A percentile compares a stretch with the other conserved stretches of the same genome.
Evolutionary conservation across 768 basidiomycete genomes (phyloP).

Genomic region (Phaffia australis): DNA sequence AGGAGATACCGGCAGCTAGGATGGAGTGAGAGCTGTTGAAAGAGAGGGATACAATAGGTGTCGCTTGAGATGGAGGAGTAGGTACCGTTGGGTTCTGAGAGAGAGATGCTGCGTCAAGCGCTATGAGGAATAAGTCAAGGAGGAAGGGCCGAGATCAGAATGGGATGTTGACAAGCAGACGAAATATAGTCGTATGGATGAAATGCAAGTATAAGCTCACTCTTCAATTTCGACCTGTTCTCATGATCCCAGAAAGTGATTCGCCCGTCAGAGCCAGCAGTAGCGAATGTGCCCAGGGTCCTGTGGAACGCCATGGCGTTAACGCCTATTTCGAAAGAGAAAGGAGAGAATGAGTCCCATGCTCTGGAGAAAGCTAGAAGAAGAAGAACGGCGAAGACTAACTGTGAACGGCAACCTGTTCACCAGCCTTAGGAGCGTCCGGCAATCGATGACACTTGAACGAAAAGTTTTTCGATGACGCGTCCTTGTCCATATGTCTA

Average conservation of each 20-base stretch:
- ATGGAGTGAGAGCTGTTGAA: slow-evolving; percentile 22
- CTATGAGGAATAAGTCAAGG: neutral
- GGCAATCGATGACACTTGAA: slow-evolving; percentile 19
- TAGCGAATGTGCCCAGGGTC: slow-evolving; percentile 8
- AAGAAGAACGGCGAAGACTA: neutral
- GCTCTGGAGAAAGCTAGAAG: neutral
- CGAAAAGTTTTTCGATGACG: slow-evolving; percentile 8
- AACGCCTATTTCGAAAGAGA: neutral
- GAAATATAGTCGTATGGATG: neutral
- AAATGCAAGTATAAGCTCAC: neutral
- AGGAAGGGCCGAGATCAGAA: neutral
- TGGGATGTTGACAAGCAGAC: neutral
- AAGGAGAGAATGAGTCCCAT: neutral
- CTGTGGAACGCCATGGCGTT: slow-evolving; percentile 12
- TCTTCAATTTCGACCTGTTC: slow-evolving; percentile 23
- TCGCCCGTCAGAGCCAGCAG: slow-evolving; percentile 17
- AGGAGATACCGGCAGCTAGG: slow-evolving; percentile 21
- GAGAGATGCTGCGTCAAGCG: slow-evolving; percentile 19
- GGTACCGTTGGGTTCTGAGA: neutral
- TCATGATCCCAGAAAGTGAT: slow-evolving; percentile 26
- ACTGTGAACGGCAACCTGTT: slow-evolving; percentile 19
- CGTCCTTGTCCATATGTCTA: neutral
- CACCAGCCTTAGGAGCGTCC: slow-evolving; percentile 12
- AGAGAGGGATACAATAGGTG: slow-evolving; percentile 20
- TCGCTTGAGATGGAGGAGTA: slow-evolving; percentile 3